Conservation (phyloP, 331 rosid species). For the Acacia concinna region DNA sequence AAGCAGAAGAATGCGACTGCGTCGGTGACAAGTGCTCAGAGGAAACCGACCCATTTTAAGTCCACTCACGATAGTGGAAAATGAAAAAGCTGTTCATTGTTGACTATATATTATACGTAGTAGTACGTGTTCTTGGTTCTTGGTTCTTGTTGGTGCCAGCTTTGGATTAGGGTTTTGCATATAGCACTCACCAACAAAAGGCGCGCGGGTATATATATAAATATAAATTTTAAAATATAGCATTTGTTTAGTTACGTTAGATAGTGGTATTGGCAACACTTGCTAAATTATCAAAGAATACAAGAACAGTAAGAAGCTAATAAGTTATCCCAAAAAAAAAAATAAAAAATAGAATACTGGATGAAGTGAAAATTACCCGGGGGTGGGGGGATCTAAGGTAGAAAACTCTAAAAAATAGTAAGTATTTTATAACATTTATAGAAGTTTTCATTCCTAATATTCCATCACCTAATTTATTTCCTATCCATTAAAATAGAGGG, state of each 20-base stretch:
- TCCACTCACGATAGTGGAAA: constrained; percentile 48
- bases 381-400: too few relatives aligned
- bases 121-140: neutral
- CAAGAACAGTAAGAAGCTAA: neutral
- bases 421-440: too few relatives aligned
- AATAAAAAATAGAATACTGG: too few relatives aligned
- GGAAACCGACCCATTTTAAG: constrained; percentile 31
- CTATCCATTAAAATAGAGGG: too few relatives aligned
- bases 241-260: neutral
- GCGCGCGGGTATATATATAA: neutral
- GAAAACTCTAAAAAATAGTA: too few relatives aligned
- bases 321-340: too few relatives aligned
- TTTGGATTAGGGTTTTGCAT: constrained; percentile 13
- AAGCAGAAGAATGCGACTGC: constrained; percentile 1
- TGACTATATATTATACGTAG: constrained; percentile 19
- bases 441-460: too few relatives aligned
- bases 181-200: neutral
- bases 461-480: too few relatives aligned
- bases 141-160: constrained; percentile 30
- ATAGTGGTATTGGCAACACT: neutral
- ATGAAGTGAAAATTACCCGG: too few relatives aligned
- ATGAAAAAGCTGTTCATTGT: constrained; percentile 23
- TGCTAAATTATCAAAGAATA: neutral
- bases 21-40: constrained; percentile 34
- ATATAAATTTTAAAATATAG: too few relatives aligned